These are phyloP conservation scores for Pythium phragmiticola DNA, from an alignment of 352 stramenopile genomes.

Conservation along the genomic window DNA sequence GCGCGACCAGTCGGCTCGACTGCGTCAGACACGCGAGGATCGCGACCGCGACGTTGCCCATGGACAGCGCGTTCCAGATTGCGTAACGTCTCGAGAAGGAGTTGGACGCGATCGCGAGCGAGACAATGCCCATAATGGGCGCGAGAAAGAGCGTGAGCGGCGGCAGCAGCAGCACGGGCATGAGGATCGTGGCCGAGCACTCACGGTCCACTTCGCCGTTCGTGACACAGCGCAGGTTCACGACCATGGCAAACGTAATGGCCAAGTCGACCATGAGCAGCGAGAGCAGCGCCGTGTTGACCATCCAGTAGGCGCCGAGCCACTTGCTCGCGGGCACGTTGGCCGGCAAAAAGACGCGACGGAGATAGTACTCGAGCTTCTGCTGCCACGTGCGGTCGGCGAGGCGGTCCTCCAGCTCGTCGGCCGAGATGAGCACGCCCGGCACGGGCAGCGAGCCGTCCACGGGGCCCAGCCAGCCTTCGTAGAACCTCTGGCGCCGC, in stretches of 20 bases:
- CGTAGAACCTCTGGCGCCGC: constrained; percentile 51
- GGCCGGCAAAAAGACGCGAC: constrained; percentile 45
- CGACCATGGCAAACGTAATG: constrained; percentile 78
- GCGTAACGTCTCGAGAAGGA: constrained; percentile 70
- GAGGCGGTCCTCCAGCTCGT: constrained; percentile 63
- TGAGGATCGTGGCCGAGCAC: constrained; percentile 71
- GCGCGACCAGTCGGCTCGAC: constrained; percentile 67
- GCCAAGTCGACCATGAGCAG: constrained; percentile 76
- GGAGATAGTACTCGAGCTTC: constrained; percentile 45
- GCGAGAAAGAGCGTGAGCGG: constrained; percentile 70
- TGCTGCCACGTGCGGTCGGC: constrained; percentile 41
- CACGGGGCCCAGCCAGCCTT: constrained; percentile 68
- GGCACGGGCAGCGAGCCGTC: constrained; percentile 72
- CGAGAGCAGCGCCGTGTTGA: constrained; percentile 57
- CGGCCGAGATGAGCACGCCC: constrained; percentile 65
- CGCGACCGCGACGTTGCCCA: constrained; percentile 67
- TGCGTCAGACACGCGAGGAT: constrained; percentile 63
- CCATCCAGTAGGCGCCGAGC: constrained; percentile 63
- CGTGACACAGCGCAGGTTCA: constrained; percentile 79
- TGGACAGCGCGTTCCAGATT: constrained; percentile 81
- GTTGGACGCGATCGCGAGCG: constrained; percentile 65
- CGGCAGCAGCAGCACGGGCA: constrained; percentile 66
- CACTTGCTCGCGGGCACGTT: constrained; percentile 58
- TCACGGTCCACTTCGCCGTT: constrained; percentile 66
- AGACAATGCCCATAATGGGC: constrained; percentile 74